These are phyloP conservation scores for Claviceps maximensis DNA, from an alignment of 2,329 filamentous ascomycete genomes.

Conservation along the genomic window DNA sequence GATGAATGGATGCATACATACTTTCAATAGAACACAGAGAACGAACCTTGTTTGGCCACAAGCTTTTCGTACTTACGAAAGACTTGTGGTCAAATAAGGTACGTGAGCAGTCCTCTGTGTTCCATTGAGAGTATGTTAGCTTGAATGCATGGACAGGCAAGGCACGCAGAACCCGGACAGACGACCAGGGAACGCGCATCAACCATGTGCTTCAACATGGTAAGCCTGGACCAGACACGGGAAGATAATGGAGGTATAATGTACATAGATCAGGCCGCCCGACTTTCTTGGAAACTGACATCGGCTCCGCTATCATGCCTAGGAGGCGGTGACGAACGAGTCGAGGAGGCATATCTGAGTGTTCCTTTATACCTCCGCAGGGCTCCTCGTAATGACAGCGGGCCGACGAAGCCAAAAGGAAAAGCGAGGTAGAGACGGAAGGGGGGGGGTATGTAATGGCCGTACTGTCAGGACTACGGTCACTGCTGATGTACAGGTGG, in stretches of 20 bases:
- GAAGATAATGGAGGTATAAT: background rate
- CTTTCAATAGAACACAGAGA: too few species aligned
- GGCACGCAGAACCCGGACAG: background rate
- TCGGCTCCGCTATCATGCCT: background rate
- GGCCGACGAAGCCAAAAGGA: too few species aligned
- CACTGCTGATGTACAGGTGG: slow-evolving; percentile 1
- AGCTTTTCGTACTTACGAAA: too few species aligned
- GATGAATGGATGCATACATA: background rate
- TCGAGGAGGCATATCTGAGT: too few species aligned
- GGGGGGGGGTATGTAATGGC: background rate
- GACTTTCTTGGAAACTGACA: background rate
- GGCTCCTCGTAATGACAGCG: too few species aligned
- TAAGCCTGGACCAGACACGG: background rate
- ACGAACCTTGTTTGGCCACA: too few species aligned
- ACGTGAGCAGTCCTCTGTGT: background rate
- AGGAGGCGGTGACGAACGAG: background rate
- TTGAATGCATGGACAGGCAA: background rate
- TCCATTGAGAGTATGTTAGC: slow-evolving; percentile 2
- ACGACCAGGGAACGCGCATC: slow-evolving; percentile 2
- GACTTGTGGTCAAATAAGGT: background rate
- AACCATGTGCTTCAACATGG: slow-evolving; percentile 1
- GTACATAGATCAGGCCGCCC: background rate
- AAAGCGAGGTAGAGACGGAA: background rate
- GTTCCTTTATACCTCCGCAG: too few species aligned
- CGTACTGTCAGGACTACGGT: background rate